Conservation (phyloP, 192 early-diverging fungal species). For the Paraglomus occultum region DNA sequence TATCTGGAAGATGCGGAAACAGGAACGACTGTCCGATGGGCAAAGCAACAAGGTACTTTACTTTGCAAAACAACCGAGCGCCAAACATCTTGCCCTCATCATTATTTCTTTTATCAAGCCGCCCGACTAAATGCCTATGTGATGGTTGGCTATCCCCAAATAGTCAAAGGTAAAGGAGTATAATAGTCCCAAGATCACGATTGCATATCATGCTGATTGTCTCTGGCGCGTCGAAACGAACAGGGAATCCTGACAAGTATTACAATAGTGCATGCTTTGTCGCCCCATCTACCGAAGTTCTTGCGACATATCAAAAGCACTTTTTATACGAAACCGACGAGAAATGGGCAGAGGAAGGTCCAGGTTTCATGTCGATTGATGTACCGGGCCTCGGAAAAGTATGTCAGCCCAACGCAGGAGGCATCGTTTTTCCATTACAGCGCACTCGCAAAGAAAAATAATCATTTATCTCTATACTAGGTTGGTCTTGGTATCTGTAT, state of each 20-base stretch:
- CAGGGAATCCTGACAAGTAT: slow-evolving; percentile 34
- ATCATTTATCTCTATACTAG: slow-evolving; percentile 27
- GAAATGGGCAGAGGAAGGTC: slow-evolving; percentile 71
- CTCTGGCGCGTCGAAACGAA: background rate
- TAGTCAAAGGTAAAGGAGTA: slow-evolving; percentile 17
- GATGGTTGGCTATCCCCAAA: slow-evolving; percentile 70
- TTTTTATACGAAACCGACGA: slow-evolving; percentile 73
- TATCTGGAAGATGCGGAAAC: slow-evolving; percentile 55
- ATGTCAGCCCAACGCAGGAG: background rate
- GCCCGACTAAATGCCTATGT: slow-evolving; percentile 52
- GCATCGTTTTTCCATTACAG: background rate
- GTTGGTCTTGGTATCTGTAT: slow-evolving; percentile 82
- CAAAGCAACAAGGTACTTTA: slow-evolving; percentile 52
- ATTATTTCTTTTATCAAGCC: slow-evolving; percentile 39
- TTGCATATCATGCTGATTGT: background rate
- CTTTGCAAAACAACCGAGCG: background rate
- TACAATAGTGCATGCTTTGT: slow-evolving; percentile 68
- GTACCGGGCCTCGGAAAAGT: slow-evolving; percentile 59
- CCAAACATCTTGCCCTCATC: background rate
- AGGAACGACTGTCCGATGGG: slow-evolving; percentile 62
- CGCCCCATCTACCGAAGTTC: slow-evolving; percentile 42
- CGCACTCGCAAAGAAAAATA: background rate
- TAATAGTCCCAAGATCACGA: slow-evolving; percentile 2
- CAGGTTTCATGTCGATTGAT: slow-evolving; percentile 53
- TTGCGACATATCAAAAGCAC: slow-evolving; percentile 66